A percentile compares a stretch with the other conserved stretches of the same genome.
Evolutionary conservation across 352 stramenopile species (phyloP).

Genomic region (Phytophthora tubulina): DNA sequence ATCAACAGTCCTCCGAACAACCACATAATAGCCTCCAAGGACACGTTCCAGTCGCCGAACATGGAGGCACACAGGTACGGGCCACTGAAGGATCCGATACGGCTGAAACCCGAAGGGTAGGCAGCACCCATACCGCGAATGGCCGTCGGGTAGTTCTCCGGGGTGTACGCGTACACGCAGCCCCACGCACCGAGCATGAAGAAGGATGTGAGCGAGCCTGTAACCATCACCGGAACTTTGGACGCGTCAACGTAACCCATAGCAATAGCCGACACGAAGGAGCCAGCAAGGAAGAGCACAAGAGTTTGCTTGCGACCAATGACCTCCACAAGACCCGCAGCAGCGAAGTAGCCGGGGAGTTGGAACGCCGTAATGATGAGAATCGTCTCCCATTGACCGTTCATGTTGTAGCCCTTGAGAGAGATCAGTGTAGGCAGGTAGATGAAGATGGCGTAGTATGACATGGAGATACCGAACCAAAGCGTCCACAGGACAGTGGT

Average conservation of each 20-base stretch:
- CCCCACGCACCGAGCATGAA: constrained; percentile 79
- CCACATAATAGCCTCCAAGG: constrained; percentile 76
- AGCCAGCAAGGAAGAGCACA: constrained; percentile 57
- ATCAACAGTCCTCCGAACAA: constrained; percentile 72
- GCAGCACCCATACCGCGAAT: constrained; percentile 77
- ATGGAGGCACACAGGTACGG: constrained; percentile 74
- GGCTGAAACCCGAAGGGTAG: constrained; percentile 72
- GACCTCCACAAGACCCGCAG: constrained; percentile 60
- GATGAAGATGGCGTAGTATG: constrained; percentile 80
- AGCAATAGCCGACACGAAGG: constrained; percentile 59
- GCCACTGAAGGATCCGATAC: constrained; percentile 71
- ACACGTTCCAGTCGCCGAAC: constrained; percentile 64
- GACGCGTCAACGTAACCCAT: constrained; percentile 67
- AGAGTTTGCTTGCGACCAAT: constrained; percentile 67
- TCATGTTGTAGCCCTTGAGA: constrained; percentile 74
- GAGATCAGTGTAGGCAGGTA: constrained; percentile 61
- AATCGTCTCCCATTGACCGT: constrained; percentile 58
- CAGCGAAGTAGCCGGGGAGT: constrained; percentile 68
- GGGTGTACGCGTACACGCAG: constrained; percentile 78
- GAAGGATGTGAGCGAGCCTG: constrained; percentile 65
- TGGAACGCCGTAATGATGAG: constrained; percentile 74
- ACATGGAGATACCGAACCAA: constrained; percentile 76
- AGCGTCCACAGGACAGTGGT: constrained; percentile 74
- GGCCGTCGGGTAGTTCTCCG: constrained; percentile 78
- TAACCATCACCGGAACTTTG: constrained; percentile 55